Evolutionary conservation across 2,329 filamentous ascomycete genomes (phyloP).

Genomic region (Zymoseptoria pseudotritici): DNA sequence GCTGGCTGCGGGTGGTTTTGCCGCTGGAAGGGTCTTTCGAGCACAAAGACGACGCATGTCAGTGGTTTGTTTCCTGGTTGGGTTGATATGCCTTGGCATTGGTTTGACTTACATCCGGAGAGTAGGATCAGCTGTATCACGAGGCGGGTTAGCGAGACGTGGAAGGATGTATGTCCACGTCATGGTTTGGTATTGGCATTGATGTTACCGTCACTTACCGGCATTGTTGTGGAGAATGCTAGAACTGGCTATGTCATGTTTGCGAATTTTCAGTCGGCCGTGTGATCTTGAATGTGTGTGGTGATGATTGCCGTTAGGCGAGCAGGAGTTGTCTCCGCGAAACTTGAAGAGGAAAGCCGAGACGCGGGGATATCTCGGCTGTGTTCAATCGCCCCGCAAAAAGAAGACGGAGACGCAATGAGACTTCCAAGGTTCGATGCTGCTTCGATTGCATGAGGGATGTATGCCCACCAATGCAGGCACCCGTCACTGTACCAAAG

Average conservation of each 20-base stretch:
- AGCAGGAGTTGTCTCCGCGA: not conserved
- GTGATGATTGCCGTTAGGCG: not conserved
- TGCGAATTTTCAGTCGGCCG: not conserved
- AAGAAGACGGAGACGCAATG: too few species aligned
- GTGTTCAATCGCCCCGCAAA: not conserved
- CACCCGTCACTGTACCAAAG: not conserved
- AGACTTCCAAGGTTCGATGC: too few species aligned
- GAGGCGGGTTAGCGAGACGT: conserved; percentile 1
- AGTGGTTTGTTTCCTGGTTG: not conserved
- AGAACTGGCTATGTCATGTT: not conserved
- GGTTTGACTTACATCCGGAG: not conserved
- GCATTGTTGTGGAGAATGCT: not conserved
- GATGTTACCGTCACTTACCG: not conserved
- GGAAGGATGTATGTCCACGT: not conserved
- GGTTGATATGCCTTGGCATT: not conserved
- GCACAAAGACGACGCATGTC: not conserved
- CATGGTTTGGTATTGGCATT: not conserved
- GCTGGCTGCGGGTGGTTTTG: conserved; percentile 53
- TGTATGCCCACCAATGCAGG: not conserved
- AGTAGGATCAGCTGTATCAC: conserved; percentile 47
- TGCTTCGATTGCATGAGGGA: not conserved
- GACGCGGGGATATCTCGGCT: not conserved
- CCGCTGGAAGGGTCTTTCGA: conserved; percentile 49
- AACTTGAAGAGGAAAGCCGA: not conserved
- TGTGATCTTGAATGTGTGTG: not conserved